phyloP scores from a whole-genome alignment of 2,329 filamentous ascomycete species.

The Venturia pyrina region DNA sequence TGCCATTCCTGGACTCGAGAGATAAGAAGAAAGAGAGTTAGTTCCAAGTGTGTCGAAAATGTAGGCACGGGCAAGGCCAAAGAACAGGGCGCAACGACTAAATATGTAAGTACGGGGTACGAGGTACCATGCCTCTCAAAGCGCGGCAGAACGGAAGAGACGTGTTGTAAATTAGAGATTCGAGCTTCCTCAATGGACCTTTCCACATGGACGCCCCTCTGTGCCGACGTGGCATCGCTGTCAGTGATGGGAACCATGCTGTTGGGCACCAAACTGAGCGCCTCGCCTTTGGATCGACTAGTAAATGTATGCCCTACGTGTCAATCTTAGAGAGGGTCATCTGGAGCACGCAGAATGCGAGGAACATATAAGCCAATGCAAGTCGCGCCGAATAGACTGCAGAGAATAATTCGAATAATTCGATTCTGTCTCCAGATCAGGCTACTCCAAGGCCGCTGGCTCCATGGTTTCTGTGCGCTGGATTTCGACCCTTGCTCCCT shows the following conservation, averaged over 20 bases:
- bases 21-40: background rate
- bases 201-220: background rate
- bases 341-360: background rate
- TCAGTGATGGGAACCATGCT: slow-evolving; percentile 1
- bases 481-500: background rate
- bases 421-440: background rate
- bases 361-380: background rate
- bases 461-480: background rate
- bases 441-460: background rate
- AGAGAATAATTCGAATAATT: background rate
- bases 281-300: background rate
- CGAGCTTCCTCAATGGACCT: slow-evolving; percentile 2
- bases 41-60: background rate
- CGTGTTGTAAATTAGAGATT: background rate
- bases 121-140: background rate
- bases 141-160: background rate
- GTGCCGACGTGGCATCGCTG: slow-evolving; percentile 1
- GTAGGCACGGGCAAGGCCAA: background rate
- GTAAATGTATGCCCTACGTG: slow-evolving; percentile 3
- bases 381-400: background rate
- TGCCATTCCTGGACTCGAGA: background rate
- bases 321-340: background rate
- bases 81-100: background rate
- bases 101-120: background rate
- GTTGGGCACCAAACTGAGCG: slow-evolving; percentile 4